Conservation (phyloP, 768 basidiomycete species). For the Suillus weaverae region DNA sequence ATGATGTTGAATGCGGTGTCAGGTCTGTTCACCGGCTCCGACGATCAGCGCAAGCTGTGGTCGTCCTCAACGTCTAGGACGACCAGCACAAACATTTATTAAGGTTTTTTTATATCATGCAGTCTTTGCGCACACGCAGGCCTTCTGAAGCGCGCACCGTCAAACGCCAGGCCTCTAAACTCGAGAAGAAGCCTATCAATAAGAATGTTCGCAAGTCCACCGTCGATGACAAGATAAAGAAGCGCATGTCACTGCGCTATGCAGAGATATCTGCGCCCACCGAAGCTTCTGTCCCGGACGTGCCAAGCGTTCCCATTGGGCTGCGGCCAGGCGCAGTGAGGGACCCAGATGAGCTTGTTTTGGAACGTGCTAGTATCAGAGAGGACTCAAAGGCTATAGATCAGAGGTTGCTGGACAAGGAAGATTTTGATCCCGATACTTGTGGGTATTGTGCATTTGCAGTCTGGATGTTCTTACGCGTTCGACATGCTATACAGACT, state of each 20-base stretch:
- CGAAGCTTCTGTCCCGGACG: constrained; percentile 50
- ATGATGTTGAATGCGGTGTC: neutral
- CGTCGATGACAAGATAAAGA: constrained; percentile 91
- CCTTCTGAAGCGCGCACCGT: constrained; percentile 44
- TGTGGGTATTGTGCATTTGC: constrained; percentile 53
- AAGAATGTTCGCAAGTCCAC: constrained; percentile 47
- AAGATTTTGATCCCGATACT: constrained; percentile 84
- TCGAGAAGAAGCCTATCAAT: constrained; percentile 28
- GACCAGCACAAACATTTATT: neutral
- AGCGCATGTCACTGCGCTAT: constrained; percentile 94
- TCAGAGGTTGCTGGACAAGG: constrained; percentile 64
- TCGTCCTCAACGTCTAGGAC: neutral
- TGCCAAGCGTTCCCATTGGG: constrained; percentile 56
- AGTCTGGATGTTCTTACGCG: constrained; percentile 3
- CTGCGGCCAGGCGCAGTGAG: constrained; percentile 36
- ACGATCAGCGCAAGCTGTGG: neutral
- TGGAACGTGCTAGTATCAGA: constrained; percentile 34
- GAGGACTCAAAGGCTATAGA: constrained; percentile 66
- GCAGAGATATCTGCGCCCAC: constrained; percentile 80
- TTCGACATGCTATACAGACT: constrained; percentile 41
- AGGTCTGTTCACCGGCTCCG: neutral
- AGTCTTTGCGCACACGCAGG: constrained; percentile 54
- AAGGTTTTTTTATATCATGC: constrained; percentile 36
- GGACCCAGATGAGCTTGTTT: constrained; percentile 51
- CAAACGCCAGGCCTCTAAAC: constrained; percentile 34